Conservation (phyloP, 495 filamentous ascomycete genomes). For the Penicillium longicatenatum region DNA sequence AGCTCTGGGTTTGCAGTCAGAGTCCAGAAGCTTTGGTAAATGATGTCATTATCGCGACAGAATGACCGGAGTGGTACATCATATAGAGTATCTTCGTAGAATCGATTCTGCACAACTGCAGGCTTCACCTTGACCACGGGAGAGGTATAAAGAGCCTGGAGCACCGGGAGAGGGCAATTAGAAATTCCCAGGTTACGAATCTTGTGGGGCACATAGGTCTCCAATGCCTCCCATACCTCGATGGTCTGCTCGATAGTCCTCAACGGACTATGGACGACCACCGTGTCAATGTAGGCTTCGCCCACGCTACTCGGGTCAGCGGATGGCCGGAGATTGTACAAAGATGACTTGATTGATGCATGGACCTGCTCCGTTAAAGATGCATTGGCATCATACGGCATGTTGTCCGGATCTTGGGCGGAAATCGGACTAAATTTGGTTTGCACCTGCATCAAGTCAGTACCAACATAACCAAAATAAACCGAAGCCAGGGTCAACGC, state of each 20-base stretch:
- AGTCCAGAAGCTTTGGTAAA: constrained; percentile 82
- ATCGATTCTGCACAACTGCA: constrained; percentile 75
- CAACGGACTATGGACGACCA: constrained; percentile 73
- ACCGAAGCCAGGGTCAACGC: neutral
- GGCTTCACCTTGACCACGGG: constrained; percentile 51
- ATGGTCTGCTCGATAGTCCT: constrained; percentile 58
- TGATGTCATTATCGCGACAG: constrained; percentile 58
- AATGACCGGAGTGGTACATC: constrained; percentile 63
- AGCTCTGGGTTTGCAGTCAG: constrained; percentile 70
- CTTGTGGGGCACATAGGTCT: constrained; percentile 61
- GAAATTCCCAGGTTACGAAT: constrained; percentile 73
- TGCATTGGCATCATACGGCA: constrained; percentile 59
- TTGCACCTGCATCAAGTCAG: constrained; percentile 60
- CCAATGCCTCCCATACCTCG: constrained; percentile 63
- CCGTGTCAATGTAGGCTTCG: constrained; percentile 66
- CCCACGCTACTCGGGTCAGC: constrained; percentile 31
- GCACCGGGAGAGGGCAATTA: constrained; percentile 59
- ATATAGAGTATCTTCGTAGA: constrained; percentile 60
- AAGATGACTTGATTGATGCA: constrained; percentile 64
- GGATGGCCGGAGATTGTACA: constrained; percentile 59
- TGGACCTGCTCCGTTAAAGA: constrained; percentile 63
- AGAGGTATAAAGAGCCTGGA: constrained; percentile 51
- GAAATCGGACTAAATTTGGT: constrained; percentile 73
- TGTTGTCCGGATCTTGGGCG: constrained; percentile 59
- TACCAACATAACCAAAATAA: neutral